phyloP scores from a whole-genome alignment of 179 eudicot species.

The Pouteria campechiana region DNA sequence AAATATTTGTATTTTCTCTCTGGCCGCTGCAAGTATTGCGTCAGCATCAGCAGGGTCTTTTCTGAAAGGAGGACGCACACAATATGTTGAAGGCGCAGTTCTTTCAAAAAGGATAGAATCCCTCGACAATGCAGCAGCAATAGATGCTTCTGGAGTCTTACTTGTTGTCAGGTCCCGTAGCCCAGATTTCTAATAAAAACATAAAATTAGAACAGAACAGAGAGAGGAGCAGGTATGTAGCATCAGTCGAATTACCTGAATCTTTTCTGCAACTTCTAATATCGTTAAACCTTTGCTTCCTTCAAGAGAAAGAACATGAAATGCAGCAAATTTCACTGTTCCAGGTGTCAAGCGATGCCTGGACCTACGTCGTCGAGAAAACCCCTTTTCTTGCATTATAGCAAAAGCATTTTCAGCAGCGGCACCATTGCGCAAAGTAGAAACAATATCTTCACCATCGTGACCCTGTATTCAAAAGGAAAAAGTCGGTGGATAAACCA shows the following conservation, averaged over 20 bases:
- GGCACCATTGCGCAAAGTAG: conserved; percentile 66
- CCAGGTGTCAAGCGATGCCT: conserved; percentile 96
- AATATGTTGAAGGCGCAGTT: conserved; percentile 92
- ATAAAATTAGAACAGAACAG: not conserved
- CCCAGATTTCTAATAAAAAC: conserved; percentile 59
- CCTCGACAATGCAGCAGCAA: conserved; percentile 91
- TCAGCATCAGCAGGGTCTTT: conserved; percentile 75
- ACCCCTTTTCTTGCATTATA: conserved; percentile 76
- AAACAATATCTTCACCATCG: conserved; percentile 53
- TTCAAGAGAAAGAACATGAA: conserved; percentile 78
- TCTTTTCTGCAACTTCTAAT: conserved; percentile 80
- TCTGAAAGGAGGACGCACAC: conserved; percentile 64
- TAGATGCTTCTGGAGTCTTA: conserved; percentile 95
- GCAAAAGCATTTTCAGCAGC: conserved; percentile 85
- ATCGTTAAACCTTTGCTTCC: conserved; percentile 73
- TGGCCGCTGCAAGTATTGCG: conserved; percentile 48
- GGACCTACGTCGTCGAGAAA: conserved; percentile 66
- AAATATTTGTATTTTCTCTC: conserved; percentile 54
- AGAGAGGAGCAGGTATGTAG: too few relatives aligned
- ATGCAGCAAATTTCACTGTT: conserved; percentile 94
- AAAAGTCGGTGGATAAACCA: too few relatives aligned
- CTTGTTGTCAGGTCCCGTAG: conserved; percentile 89
- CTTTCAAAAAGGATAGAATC: conserved; percentile 88
- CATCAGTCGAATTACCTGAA: conserved; percentile 43
- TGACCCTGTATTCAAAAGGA: conserved; percentile 75